phyloP scores from a whole-genome alignment of 306 rosid species.

The Begonia fuchsioides region DNA sequence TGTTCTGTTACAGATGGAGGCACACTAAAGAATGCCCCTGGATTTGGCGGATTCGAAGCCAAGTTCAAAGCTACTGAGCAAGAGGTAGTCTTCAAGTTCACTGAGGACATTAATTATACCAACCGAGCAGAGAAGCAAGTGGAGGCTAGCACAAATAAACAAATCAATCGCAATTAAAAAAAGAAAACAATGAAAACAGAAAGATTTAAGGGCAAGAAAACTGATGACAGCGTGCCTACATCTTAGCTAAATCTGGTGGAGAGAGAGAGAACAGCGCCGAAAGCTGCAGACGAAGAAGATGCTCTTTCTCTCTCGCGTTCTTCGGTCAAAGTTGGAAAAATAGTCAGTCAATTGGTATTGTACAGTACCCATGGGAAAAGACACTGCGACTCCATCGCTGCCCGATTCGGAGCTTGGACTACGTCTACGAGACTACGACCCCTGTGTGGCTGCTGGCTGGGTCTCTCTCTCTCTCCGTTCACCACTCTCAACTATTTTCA shows the following conservation, averaged over 20 bases:
- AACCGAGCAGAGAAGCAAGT: no score
- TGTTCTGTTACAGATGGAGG: constrained; percentile 5
- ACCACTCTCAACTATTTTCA: not conserved
- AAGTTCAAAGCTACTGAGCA: constrained; percentile 16
- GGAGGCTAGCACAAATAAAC: not conserved
- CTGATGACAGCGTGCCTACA: constrained; percentile 5
- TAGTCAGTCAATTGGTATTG: constrained; percentile 9
- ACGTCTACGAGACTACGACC: no score
- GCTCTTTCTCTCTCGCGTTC: constrained; percentile 4
- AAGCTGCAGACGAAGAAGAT: constrained; percentile 36
- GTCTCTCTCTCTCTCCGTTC: not conserved
- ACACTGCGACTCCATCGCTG: not conserved
- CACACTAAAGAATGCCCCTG: constrained; percentile 14
- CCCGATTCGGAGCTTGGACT: no score
- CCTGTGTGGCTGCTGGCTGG: no score
- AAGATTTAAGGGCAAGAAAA: constrained; percentile 3
- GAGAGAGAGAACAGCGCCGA: constrained; percentile 40
- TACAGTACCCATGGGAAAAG: constrained; percentile 13
- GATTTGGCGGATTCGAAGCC: constrained; percentile 32
- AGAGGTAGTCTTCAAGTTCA: constrained; percentile 8
- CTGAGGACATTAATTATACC: constrained; percentile 1
- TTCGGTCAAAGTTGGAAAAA: constrained; percentile 41
- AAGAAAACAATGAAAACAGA: not conserved
- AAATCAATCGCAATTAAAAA: not conserved
- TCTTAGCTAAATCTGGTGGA: constrained; percentile 19